Conservation (phyloP, 2,329 filamentous ascomycete genomes). For the Pseudogymnoascus verrucosus region DNA sequence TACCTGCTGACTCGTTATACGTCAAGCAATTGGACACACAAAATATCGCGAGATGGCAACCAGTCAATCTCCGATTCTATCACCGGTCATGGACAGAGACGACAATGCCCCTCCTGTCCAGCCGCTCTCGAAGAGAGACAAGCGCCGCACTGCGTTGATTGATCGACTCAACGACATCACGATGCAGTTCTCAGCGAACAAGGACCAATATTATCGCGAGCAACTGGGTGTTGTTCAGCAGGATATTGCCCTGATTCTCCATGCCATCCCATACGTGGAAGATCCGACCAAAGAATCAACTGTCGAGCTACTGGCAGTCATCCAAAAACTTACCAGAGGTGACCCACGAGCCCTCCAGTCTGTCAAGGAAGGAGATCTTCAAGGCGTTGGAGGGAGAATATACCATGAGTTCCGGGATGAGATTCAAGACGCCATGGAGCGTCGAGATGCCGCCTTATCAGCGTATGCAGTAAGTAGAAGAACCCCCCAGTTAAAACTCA, state of each 20-base stretch:
- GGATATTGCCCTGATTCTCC: conserved; percentile 77
- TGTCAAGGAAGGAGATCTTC: conserved; percentile 29
- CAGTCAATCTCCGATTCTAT: background rate
- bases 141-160: conserved; percentile 72
- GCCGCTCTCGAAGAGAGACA: conserved; percentile 71
- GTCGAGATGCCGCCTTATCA: conserved; percentile 75
- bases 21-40: background rate
- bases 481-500: conserved; percentile 9
- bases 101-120: conserved; percentile 9
- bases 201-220: conserved; percentile 77
- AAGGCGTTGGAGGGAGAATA: conserved; percentile 65
- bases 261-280: conserved; percentile 71
- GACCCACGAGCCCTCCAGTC: conserved; percentile 21
- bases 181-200: conserved; percentile 69
- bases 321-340: conserved; percentile 31
- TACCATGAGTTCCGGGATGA: conserved; percentile 81
- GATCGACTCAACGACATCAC: conserved; percentile 72
- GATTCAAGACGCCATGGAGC: conserved; percentile 80
- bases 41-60: background rate
- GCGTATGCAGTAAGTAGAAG: conserved; percentile 62
- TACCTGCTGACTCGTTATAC: background rate
- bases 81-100: conserved; percentile 3
- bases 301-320: conserved; percentile 31
- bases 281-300: conserved; percentile 54
- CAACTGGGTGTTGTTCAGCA: conserved; percentile 88